Percentiles rank a stretch among this genome's conserved stretches.
Conservation (phyloP, 108 stramenopile species). For the Skeletonema grethae region DNA sequence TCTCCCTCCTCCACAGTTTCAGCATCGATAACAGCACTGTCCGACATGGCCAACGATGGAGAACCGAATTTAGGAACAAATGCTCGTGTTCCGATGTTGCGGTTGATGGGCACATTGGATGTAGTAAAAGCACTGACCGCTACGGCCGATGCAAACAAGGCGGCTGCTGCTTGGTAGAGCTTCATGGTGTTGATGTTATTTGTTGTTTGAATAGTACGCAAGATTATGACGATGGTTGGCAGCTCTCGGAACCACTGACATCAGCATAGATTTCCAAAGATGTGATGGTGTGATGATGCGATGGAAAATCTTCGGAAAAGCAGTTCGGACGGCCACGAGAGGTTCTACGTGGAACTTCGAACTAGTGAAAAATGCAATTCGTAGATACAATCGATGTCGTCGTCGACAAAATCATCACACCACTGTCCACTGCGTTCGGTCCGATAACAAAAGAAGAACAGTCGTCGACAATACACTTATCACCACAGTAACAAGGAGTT, state of each 20-base stretch:
- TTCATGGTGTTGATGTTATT: constrained; percentile 51
- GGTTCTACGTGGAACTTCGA: background rate
- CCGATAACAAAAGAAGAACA: too few species aligned
- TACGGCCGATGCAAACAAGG: constrained; percentile 40
- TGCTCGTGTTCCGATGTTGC: constrained; percentile 7
- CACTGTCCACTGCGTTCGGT: too few species aligned
- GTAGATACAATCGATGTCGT: too few species aligned
- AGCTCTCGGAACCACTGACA: constrained; percentile 4
- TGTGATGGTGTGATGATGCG: constrained; percentile 10
- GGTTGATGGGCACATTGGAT: constrained; percentile 4
- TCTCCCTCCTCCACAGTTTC: constrained; percentile 42
- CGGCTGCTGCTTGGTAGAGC: constrained; percentile 55
- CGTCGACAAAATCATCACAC: too few species aligned
- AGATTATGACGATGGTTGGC: background rate
- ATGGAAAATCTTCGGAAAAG: background rate
- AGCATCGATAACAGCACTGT: constrained; percentile 33
- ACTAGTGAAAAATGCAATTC: background rate
- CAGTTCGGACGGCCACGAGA: background rate
- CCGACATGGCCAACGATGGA: constrained; percentile 38
- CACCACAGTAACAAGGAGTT: too few species aligned
- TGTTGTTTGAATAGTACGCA: background rate
- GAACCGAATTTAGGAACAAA: constrained; percentile 1
- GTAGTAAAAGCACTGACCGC: constrained; percentile 23
- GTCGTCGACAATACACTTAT: too few species aligned
- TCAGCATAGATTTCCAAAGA: constrained; percentile 20